A percentile compares a stretch with the other conserved stretches of the same genome.
Conservation (phyloP, 2,329 filamentous ascomycete genomes). For the Colletotrichum horii region DNA sequence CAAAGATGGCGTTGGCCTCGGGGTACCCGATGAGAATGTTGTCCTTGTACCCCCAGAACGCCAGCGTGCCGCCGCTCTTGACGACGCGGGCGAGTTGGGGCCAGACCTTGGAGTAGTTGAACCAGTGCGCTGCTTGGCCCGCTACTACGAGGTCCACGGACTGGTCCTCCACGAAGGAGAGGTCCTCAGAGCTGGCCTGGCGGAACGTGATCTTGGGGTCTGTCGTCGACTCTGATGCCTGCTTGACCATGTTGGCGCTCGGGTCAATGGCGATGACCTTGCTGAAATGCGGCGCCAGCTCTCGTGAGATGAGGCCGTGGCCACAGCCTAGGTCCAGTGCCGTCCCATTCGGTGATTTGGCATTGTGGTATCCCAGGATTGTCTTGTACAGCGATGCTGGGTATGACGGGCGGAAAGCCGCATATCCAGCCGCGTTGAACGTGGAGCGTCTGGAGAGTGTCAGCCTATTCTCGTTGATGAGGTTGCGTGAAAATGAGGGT, state of each 20-base stretch:
- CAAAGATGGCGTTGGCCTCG: conserved; percentile 56
- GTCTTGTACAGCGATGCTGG: conserved; percentile 58
- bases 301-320: conserved; percentile 62
- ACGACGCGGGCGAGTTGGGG: conserved; percentile 59
- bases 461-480: neutral
- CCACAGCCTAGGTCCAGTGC: conserved; percentile 68
- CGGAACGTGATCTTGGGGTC: conserved; percentile 53
- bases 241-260: conserved; percentile 60
- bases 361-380: conserved; percentile 59
- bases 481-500: neutral
- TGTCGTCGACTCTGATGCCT: conserved; percentile 48
- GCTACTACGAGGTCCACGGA: conserved; percentile 57
- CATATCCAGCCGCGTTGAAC: conserved; percentile 63
- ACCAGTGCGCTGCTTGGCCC: conserved; percentile 71
- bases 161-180: conserved; percentile 52
- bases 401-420: conserved; percentile 65
- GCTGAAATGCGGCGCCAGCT: conserved; percentile 57
- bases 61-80: conserved; percentile 60
- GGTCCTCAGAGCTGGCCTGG: conserved; percentile 57
- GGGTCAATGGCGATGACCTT: conserved; percentile 61
- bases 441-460: conserved; percentile 50
- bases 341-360: conserved; percentile 30
- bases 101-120: conserved; percentile 62
- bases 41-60: conserved; percentile 72
- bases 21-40: conserved; percentile 61